phyloP scores from a whole-genome alignment of 495 filamentous ascomycete genomes.

The Venustampulla echinocandica region DNA sequence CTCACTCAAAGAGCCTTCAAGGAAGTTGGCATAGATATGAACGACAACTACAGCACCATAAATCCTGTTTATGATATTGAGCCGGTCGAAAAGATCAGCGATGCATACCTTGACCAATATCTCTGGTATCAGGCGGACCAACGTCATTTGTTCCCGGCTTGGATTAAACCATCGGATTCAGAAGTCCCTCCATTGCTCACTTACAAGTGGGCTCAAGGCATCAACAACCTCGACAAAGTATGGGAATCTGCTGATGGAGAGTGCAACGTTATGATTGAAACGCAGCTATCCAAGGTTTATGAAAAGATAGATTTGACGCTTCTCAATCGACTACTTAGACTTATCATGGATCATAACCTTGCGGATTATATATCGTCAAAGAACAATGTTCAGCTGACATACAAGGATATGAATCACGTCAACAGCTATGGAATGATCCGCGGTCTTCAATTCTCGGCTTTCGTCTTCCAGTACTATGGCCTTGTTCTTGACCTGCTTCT shows the following conservation, averaged over 20 bases:
- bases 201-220: conserved; percentile 99
- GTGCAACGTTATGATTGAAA: conserved; percentile 99
- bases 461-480: conserved; percentile 99
- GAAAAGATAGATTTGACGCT: conserved; percentile 98
- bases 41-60: conserved; percentile 98
- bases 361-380: conserved; percentile 99
- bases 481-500: conserved; percentile 90
- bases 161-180: conserved; percentile 99
- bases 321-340: conserved; percentile 79
- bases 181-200: conserved; percentile 95
- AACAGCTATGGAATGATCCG: conserved; percentile 98
- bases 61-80: conserved; percentile 99
- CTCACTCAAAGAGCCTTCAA: conserved; percentile 98
- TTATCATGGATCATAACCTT: conserved; percentile 99
- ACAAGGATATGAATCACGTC: conserved; percentile 99
- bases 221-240: conserved; percentile 97
- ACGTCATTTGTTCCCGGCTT: conserved; percentile 93
- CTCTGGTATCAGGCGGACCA: conserved; percentile 99
- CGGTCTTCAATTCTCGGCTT: conserved; percentile 93
- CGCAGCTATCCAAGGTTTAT: conserved; percentile 95
- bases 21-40: conserved; percentile 99
- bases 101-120: conserved; percentile 98
- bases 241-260: conserved; percentile 95
- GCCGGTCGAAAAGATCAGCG: conserved; percentile 99
- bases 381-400: conserved; percentile 98